Conservation (phyloP, 2,329 filamentous ascomycete genomes). For the Aureobasidium sp. region DNA sequence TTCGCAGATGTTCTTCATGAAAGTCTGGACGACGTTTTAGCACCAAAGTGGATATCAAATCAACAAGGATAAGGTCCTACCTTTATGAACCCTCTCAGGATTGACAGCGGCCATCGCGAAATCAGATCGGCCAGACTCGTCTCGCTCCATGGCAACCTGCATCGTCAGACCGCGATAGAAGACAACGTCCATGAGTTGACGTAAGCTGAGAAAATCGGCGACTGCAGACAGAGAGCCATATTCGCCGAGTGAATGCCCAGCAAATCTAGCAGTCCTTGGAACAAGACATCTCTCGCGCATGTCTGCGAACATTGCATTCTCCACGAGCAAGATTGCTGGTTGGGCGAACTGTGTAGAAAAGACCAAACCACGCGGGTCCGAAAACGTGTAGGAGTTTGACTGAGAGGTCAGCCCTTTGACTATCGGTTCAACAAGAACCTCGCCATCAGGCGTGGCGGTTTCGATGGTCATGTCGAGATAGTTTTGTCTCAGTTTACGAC, state of each 20-base stretch:
- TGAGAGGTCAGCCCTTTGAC: slow-evolving; percentile 96
- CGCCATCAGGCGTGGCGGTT: slow-evolving; percentile 85
- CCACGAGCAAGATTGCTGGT: slow-evolving; percentile 94
- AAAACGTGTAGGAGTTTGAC: slow-evolving; percentile 94
- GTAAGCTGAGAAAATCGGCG: slow-evolving; percentile 98
- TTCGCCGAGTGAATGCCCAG: slow-evolving; percentile 94
- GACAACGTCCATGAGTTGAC: slow-evolving; percentile 92
- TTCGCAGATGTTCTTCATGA: not conserved
- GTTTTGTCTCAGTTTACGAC: slow-evolving; percentile 95
- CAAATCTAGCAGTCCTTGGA: slow-evolving; percentile 92
- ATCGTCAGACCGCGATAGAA: slow-evolving; percentile 99
- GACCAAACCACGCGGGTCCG: slow-evolving; percentile 85
- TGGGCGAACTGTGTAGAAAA: slow-evolving; percentile 99
- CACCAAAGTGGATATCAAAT: too few relatives aligned
- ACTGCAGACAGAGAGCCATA: slow-evolving; percentile 94
- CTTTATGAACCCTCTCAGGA: slow-evolving; percentile 97
- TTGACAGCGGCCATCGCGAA: slow-evolving; percentile 99
- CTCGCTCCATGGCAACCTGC: slow-evolving; percentile 97
- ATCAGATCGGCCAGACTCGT: slow-evolving; percentile 86
- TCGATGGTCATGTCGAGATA: slow-evolving; percentile 99
- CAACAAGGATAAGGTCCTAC: slow-evolving; percentile 97
- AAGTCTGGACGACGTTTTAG: slow-evolving; percentile 69
- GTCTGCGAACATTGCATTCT: slow-evolving; percentile 98
- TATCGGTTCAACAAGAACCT: slow-evolving; percentile 96
- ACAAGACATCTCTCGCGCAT: slow-evolving; percentile 97